A percentile compares a stretch with the other conserved stretches of the same genome.
Conservation (phyloP, 495 filamentous ascomycete species). For the Hypoxylon trugodes region DNA sequence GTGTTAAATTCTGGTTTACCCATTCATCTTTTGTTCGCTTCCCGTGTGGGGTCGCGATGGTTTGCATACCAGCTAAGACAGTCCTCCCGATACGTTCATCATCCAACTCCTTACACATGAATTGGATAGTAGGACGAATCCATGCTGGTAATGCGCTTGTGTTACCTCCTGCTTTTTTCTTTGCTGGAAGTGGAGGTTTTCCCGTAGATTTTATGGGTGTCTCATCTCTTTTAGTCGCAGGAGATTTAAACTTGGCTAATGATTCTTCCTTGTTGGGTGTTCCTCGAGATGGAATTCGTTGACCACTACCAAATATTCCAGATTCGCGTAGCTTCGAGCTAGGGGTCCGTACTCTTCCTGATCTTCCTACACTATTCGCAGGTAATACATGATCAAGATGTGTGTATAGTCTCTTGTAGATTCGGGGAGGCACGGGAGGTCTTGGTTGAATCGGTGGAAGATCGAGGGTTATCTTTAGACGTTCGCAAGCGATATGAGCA, state of each 20-base stretch:
- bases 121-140: slow-evolving; percentile 71
- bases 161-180: slow-evolving; percentile 38
- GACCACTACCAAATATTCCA: slow-evolving; percentile 32
- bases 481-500: slow-evolving; percentile 89
- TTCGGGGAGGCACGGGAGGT: slow-evolving; percentile 81
- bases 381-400: slow-evolving; percentile 80
- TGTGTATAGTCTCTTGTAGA: slow-evolving; percentile 84
- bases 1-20: slow-evolving; percentile 57
- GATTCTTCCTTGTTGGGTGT: slow-evolving; percentile 46
- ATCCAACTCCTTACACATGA: slow-evolving; percentile 61
- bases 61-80: slow-evolving; percentile 55
- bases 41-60: slow-evolving; percentile 49
- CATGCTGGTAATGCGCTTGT: slow-evolving; percentile 64
- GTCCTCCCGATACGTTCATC: slow-evolving; percentile 50
- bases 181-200: slow-evolving; percentile 33
- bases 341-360: slow-evolving; percentile 35
- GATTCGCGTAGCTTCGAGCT: slow-evolving; percentile 40
- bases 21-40: slow-evolving; percentile 57
- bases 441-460: slow-evolving; percentile 81
- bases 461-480: slow-evolving; percentile 82
- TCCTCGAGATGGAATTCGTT: slow-evolving; percentile 32
- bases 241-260: slow-evolving; percentile 47
- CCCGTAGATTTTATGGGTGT: slow-evolving; percentile 34
- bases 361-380: slow-evolving; percentile 19
- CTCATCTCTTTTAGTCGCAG: slow-evolving; percentile 20